Conservation (phyloP, 768 basidiomycete genomes). For the Hirschioporus abietinus region DNA sequence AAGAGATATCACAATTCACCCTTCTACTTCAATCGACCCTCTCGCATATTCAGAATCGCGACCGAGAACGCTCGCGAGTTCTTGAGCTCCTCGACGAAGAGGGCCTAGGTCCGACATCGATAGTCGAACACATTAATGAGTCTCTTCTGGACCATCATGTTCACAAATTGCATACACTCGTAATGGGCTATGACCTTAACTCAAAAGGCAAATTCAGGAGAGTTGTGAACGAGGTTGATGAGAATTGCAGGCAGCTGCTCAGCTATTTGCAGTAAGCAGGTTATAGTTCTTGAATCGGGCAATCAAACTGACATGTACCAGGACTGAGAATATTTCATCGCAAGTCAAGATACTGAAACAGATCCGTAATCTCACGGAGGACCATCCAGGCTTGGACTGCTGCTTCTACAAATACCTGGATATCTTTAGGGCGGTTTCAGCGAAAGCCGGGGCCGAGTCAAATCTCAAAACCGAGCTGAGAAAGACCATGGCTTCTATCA, state of each 20-base stretch:
- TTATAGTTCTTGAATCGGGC: neutral
- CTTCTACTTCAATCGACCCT: neutral
- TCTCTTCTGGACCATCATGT: neutral
- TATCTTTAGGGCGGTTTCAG: neutral
- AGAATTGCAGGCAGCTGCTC: neutral
- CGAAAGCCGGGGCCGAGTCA: neutral
- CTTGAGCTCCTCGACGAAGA: neutral
- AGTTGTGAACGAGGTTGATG: neutral
- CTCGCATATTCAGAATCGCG: neutral
- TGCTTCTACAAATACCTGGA: neutral
- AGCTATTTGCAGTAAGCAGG: neutral
- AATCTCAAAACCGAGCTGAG: neutral
- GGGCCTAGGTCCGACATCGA: neutral
- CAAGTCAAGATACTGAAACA: neutral
- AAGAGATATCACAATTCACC: neutral
- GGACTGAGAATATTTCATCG: neutral
- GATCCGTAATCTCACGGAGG: neutral
- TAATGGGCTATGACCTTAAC: neutral
- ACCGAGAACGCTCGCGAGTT: neutral
- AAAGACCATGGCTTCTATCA: neutral
- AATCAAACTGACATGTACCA: neutral
- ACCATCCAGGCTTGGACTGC: neutral
- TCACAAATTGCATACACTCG: neutral
- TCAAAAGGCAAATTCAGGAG: neutral
- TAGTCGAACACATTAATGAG: neutral